These are phyloP conservation scores for Ceratocystis smalleyi DNA, from an alignment of 2,329 filamentous ascomycete genomes.

Conservation along the genomic window DNA sequence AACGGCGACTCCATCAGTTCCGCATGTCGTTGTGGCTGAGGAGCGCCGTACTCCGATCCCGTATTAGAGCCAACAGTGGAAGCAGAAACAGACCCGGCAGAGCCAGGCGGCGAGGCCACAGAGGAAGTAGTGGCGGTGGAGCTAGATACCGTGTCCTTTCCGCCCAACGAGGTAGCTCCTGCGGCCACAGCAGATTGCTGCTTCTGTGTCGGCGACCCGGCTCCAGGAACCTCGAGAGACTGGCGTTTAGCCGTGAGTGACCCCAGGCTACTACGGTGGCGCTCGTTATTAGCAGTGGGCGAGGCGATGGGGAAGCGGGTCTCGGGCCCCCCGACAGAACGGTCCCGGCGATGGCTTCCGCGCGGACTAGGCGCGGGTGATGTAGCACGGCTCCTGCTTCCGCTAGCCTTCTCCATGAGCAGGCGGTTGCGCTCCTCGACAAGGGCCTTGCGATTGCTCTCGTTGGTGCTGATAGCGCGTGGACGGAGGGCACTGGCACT, in stretches of 20 bases:
- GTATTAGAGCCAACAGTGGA: background rate
- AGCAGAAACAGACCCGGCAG: conserved; percentile 3
- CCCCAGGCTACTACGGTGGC: conserved; percentile 35
- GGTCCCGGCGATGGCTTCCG: conserved; percentile 56
- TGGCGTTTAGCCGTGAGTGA: conserved; percentile 42
- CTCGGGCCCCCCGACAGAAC: conserved; percentile 55
- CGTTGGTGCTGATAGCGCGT: conserved; percentile 83
- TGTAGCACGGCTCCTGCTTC: conserved; percentile 53
- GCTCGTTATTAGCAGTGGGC: conserved; percentile 38
- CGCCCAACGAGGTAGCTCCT: conserved; percentile 18
- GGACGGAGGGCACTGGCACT: conserved; percentile 41
- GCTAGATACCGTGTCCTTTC: conserved; percentile 18
- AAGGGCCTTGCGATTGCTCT: conserved; percentile 82
- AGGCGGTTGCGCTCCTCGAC: conserved; percentile 88
- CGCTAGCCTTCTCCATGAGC: conserved; percentile 50
- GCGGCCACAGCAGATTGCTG: conserved; percentile 15
- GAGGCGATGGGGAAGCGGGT: conserved; percentile 76
- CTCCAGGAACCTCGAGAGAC: conserved; percentile 69
- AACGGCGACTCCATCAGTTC: conserved; percentile 23
- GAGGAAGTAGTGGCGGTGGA: conserved; percentile 18
- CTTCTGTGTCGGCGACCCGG: conserved; percentile 16
- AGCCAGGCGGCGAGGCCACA: background rate
- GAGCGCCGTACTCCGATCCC: conserved; percentile 1
- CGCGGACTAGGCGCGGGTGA: conserved; percentile 51
- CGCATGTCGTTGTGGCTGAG: conserved; percentile 14